Evolutionary conservation across 2,329 filamentous ascomycete genomes (phyloP), one percentile per base, ranked within the genome.

Genomic region (Ophiosphaerella herpotricha): DNA sequence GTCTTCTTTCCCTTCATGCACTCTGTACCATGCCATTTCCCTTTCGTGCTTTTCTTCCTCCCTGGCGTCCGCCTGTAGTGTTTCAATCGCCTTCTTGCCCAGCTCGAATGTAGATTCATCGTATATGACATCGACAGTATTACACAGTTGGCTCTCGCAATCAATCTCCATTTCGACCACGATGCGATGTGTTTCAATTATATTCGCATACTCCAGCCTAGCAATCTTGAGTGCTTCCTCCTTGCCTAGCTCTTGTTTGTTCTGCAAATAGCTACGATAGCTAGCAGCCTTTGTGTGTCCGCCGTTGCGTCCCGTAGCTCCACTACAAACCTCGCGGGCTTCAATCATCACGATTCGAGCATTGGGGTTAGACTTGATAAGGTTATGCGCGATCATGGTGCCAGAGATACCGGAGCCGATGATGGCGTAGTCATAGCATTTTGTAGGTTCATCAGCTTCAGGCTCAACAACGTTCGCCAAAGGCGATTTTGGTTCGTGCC

Each of bases 121-220:
- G 61, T 84, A 85, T 29, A 85, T 72, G 2, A 85, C 71, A 63
- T 87, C 84, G 2, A 85, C 76, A 0, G 84, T 86, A 21, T 77
- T 72, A 56, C 82, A 80, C 8, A 76, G 63, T 33, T 70, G 61
- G 42, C 76, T 78, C 58, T 85, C 83, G 18, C 69, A 72, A 2
- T 64, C 57, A 5, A 68, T 61, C 78, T 9, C 71, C 47, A 85
- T 67, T 14, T 76, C 68, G 5, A 66, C 63, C 0, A 82, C 81
- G 52, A 87, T 80, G 0, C 63, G 67, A 60, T 86, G 84, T 8
- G 84, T 78, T n/a, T 77, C 78, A 23, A 74, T 68, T 47, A 87
- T 82, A 46, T 75, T 76, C 2, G 62, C 68, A 43, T 71, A 71
- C 52, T 77, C 74, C 33, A 78, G 43, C 12, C 71, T 57, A 2